Conservation (phyloP, 768 basidiomycete species). For the Rhodotorula sphaerocarpa region DNA sequence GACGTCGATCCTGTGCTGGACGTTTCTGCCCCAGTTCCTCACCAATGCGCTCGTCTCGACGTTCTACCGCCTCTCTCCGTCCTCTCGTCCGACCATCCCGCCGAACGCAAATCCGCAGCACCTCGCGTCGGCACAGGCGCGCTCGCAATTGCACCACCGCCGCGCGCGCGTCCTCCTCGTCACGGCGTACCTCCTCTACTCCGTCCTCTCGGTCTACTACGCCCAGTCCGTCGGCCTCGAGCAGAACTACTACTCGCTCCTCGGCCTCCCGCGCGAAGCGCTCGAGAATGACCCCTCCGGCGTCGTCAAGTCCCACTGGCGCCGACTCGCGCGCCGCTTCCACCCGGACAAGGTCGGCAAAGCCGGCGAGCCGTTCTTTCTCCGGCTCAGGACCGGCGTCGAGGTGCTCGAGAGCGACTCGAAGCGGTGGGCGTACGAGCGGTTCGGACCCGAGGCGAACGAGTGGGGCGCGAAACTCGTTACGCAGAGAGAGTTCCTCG, state of each 20-base stretch:
- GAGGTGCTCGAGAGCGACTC: constrained; percentile 70
- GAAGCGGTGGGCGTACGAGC: constrained; percentile 75
- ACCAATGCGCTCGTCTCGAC: constrained; percentile 15
- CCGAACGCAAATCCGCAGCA: constrained; percentile 6
- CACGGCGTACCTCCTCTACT: constrained; percentile 38
- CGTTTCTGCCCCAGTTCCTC: constrained; percentile 26
- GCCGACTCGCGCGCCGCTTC: constrained; percentile 61
- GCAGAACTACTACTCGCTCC: constrained; percentile 70
- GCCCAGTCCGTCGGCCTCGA: constrained; percentile 49
- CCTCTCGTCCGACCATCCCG: constrained; percentile 14
- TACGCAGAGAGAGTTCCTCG: constrained; percentile 63
- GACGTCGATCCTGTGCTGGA: constrained; percentile 26
- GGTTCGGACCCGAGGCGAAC: constrained; percentile 72
- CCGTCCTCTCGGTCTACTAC: constrained; percentile 38
- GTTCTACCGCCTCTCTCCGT: constrained; percentile 24
- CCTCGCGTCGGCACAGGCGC: constrained; percentile 6
- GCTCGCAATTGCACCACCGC: constrained; percentile 12
- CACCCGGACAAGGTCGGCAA: constrained; percentile 68
- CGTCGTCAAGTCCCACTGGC: constrained; percentile 61
- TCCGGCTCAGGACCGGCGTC: constrained; percentile 62
- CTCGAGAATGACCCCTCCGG: constrained; percentile 50
- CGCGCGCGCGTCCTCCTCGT: constrained; percentile 32
- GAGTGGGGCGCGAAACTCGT: constrained; percentile 56
- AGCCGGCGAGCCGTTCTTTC: constrained; percentile 55
- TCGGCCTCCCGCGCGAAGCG: constrained; percentile 56